Base-by-base conservation (phyloP, 2,329 filamentous ascomycete species). In the Leptographium wingfieldii region DNA sequence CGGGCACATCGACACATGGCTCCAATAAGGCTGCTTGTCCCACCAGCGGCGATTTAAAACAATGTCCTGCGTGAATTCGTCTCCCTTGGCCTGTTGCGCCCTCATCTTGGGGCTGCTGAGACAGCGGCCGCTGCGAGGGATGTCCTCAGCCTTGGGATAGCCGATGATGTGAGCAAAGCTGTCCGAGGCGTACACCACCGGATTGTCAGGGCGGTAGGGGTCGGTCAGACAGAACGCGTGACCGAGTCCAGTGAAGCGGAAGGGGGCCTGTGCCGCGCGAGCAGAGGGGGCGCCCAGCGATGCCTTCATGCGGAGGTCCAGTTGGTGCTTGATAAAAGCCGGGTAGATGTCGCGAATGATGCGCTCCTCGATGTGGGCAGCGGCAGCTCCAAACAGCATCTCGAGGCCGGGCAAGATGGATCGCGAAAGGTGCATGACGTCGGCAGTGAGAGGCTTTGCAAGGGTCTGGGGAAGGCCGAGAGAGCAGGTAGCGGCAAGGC, bases 211-310 rank as follows among this genome's bases (percentile, higher is more conserved):
- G 52, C 73, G 71, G 5, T 69, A 65, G 0, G 79, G 78, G 64
- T 84, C 77, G 0, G 78, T 82, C 19, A 85, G 67, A 60, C 80
- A 81, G 63, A 85, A 84, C 27, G 80, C 80, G 56, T 80, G 75
- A 10, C 80, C 81, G 0, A 85, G 72, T 0, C 82, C 82, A 12
- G 63, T 61, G 11, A 69, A 65, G n/a, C 33, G 46, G 43, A 64
- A 62, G 5, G 61, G 58, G 4, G 58, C 67, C 66, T 60, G 73
- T 69, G 76, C 59, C 3, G 12, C 38, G 14, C 40, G 52, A 11
- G 61, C 57, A 1, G 56, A 59, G 16, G 60, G 19, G 5, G 72
- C 67, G 2, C 76, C 72, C 3, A 83, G 67, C 1, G 79, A 77
- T 67, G 29, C 69, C 68, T 62, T 78, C 73, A 67, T 73, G 56